Evolutionary conservation across 306 rosid genomes (phyloP).

Genomic region (Citrullus amarus): DNA sequence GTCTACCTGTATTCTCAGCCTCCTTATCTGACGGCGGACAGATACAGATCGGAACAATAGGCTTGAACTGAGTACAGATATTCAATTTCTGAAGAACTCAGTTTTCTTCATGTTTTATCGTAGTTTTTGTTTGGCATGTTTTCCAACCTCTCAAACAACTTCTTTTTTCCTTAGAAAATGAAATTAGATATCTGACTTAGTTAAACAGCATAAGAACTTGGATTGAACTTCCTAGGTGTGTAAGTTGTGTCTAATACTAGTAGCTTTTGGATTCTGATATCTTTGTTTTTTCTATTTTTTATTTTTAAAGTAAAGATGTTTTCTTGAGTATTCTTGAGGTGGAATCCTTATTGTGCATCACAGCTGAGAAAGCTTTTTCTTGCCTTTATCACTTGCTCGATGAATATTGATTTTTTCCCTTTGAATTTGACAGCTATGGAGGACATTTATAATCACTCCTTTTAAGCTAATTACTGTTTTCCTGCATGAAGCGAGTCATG

Average conservation of each 20-base stretch:
- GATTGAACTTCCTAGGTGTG: background rate
- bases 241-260: background rate
- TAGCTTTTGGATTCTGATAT: background rate
- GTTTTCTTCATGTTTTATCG: background rate
- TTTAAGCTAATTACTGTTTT: constrained; percentile 96
- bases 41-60: background rate
- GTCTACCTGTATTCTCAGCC: background rate
- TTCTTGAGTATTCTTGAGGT: background rate
- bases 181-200: background rate
- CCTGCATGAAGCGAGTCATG: constrained; percentile 91
- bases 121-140: background rate
- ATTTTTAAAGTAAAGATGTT: background rate
- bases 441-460: constrained; percentile 75
- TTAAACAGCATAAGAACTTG: background rate
- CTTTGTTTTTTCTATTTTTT: no score
- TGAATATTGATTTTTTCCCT: background rate
- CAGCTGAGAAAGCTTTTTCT: background rate
- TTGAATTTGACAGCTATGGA: constrained; percentile 60
- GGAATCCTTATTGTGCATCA: background rate
- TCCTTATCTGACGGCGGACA: background rate
- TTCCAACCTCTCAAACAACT: background rate
- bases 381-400: background rate
- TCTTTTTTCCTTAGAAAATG: background rate
- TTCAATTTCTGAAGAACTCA: constrained; percentile 4
- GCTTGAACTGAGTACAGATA: background rate